Evolutionary conservation across 164 flowering plant genomes (phyloP).

Genomic region (Vitis labrusca): DNA sequence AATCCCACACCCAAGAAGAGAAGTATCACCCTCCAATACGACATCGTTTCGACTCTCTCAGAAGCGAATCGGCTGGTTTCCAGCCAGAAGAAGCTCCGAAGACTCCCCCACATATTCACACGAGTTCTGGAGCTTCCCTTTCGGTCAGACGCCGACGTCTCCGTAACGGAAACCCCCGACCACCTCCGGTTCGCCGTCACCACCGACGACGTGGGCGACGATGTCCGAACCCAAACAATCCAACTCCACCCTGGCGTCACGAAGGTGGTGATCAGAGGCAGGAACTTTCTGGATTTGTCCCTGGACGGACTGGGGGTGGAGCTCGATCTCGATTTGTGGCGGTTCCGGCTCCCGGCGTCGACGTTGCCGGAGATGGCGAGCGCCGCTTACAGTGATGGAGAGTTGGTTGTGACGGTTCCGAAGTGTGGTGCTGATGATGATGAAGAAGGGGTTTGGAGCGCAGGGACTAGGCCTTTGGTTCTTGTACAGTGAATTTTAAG

Average conservation of each 20-base stretch:
- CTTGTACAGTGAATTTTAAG: too few relatives aligned
- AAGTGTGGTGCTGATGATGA: neutral
- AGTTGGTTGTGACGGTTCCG: conserved; percentile 40
- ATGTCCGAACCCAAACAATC: conserved; percentile 28
- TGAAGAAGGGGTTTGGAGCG: conserved; percentile 3
- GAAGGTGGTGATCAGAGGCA: conserved; percentile 34
- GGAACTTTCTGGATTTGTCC: conserved; percentile 2
- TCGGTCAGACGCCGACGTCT: conserved; percentile 47
- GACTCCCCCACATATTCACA: conserved; percentile 61
- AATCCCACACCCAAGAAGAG: conserved; percentile 33
- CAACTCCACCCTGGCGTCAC: conserved; percentile 48
- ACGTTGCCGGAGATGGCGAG: conserved; percentile 36
- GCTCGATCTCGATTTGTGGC: conserved; percentile 34
- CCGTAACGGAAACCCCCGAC: conserved; percentile 35
- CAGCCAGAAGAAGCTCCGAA: conserved; percentile 48
- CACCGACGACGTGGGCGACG: conserved; percentile 12
- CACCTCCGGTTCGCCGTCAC: conserved; percentile 34
- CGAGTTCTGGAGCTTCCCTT: conserved; percentile 57
- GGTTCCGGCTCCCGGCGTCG: conserved; percentile 37
- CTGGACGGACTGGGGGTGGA: conserved; percentile 10
- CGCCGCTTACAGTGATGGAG: conserved; percentile 30
- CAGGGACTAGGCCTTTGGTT: neutral
- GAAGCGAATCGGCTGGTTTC: conserved; percentile 9
- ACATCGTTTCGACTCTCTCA: conserved; percentile 22
- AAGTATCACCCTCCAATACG: conserved; percentile 42